Evolutionary conservation across 768 basidiomycete genomes (phyloP).

Genomic region (Podaxis sp.): DNA sequence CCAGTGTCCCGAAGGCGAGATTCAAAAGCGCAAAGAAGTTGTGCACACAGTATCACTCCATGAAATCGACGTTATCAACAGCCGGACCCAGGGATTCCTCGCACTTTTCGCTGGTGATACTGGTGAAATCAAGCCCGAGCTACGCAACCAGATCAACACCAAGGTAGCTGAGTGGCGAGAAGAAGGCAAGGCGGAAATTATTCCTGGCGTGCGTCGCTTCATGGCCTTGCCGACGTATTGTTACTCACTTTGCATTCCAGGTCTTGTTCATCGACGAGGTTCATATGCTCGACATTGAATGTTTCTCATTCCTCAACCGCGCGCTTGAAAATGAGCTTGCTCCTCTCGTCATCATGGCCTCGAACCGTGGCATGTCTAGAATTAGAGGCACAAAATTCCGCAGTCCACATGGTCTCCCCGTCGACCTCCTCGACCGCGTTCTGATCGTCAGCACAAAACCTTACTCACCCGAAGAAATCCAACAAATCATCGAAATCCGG

Average conservation of each 20-base stretch:
- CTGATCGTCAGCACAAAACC: conserved; percentile 93
- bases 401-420: conserved; percentile 92
- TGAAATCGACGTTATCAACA: conserved; percentile 99
- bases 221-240: not conserved
- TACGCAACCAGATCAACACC: conserved; percentile 94
- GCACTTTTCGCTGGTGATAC: conserved; percentile 95
- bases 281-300: conserved; percentile 99
- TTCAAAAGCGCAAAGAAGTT: conserved; percentile 96
- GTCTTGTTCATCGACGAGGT: conserved; percentile 99
- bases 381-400: conserved; percentile 95
- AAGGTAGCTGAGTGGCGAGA: conserved; percentile 98
- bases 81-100: conserved; percentile 96
- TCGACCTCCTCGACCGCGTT: conserved; percentile 92
- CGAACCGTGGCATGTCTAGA: conserved; percentile 91
- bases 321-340: conserved; percentile 93
- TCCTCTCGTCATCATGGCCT: conserved; percentile 97
- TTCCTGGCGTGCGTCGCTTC: conserved; percentile 76
- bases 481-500: conserved; percentile 91
- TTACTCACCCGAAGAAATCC: conserved; percentile 80
- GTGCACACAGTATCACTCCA: conserved; percentile 97
- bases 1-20: conserved; percentile 96
- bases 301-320: conserved; percentile 97
- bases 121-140: conserved; percentile 96
- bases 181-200: conserved; percentile 97
- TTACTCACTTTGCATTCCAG: conserved; percentile 36